These are phyloP conservation scores for Phytophthora pluvialis DNA, from an alignment of 352 stramenopile species.

Conservation along the genomic window DNA sequence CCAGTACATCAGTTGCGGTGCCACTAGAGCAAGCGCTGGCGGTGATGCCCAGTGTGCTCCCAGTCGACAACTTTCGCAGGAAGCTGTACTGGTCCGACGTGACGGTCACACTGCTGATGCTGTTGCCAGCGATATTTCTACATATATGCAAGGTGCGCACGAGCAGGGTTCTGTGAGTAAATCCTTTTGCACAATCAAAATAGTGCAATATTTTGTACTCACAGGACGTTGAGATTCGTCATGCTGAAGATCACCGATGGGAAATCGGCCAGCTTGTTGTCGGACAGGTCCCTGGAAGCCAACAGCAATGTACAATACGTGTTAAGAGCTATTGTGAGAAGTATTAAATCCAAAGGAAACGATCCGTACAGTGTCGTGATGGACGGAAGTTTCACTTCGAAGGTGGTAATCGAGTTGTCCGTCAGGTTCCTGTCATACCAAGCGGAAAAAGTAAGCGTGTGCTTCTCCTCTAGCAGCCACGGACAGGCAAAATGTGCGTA, in stretches of 20 bases:
- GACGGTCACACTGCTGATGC: conserved; percentile 50
- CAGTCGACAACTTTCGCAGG: conserved; percentile 46
- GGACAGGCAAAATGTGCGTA: conserved; percentile 22
- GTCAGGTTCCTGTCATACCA: conserved; percentile 45
- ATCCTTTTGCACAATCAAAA: background rate
- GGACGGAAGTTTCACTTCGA: conserved; percentile 47
- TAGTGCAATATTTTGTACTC: conserved; percentile 15
- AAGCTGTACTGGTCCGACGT: conserved; percentile 52
- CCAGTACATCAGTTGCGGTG: conserved; percentile 52
- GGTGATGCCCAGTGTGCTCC: conserved; percentile 53
- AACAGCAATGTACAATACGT: conserved; percentile 1
- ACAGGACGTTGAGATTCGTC: conserved; percentile 72
- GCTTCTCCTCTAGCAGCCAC: too few species aligned
- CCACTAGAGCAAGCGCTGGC: conserved; percentile 42
- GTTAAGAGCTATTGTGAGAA: background rate
- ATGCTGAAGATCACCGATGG: conserved; percentile 69
- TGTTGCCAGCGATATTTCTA: conserved; percentile 66
- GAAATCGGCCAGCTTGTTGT: conserved; percentile 66
- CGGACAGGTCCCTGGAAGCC: conserved; percentile 45
- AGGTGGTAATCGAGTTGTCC: conserved; percentile 52
- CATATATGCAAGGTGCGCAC: background rate
- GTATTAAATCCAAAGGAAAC: background rate
- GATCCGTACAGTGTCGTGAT: conserved; percentile 49
- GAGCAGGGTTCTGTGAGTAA: background rate
- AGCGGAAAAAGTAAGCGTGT: too few species aligned